Conservation (phyloP, 108 stramenopile species). For the Aurantiochytrium sp. region DNA sequence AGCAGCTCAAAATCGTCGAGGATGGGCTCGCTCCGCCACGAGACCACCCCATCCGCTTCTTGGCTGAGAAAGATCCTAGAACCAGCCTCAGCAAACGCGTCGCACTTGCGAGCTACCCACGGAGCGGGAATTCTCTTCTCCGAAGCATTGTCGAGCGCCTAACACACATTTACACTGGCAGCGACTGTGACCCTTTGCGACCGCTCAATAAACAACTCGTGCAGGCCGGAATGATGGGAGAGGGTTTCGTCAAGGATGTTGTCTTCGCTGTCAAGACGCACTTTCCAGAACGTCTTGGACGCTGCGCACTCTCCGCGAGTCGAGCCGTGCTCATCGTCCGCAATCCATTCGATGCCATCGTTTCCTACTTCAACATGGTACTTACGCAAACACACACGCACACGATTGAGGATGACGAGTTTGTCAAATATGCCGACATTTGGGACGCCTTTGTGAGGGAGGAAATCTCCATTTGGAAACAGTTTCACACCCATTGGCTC, state of each 20-base stretch:
- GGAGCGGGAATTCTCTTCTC: slow-evolving; percentile 75
- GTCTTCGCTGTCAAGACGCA: slow-evolving; percentile 88
- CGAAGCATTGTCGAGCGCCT: slow-evolving; percentile 65
- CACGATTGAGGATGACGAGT: slow-evolving; percentile 58
- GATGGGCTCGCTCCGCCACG: neutral
- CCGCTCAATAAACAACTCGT: slow-evolving; percentile 42
- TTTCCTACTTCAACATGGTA: slow-evolving; percentile 85
- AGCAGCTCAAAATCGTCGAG: neutral
- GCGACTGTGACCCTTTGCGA: slow-evolving; percentile 73
- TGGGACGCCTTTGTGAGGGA: slow-evolving; percentile 54
- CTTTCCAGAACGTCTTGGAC: slow-evolving; percentile 82
- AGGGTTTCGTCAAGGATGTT: slow-evolving; percentile 66
- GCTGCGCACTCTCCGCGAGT: slow-evolving; percentile 44
- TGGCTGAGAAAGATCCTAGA: neutral
- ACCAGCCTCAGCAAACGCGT: neutral
- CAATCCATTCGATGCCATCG: slow-evolving; percentile 94
- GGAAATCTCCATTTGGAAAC: slow-evolving; percentile 36
- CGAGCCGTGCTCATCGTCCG: slow-evolving; percentile 75
- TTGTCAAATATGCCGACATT: slow-evolving; percentile 48
- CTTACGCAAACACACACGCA: slow-evolving; percentile 86
- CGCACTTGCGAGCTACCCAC: slow-evolving; percentile 72
- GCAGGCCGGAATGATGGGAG: slow-evolving; percentile 62
- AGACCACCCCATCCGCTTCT: neutral
- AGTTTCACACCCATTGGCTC: slow-evolving; percentile 6
- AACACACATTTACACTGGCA: slow-evolving; percentile 75